Base-by-base conservation (phyloP, 2,329 filamentous ascomycete genomes). In the Scedosporium boydii region DNA sequence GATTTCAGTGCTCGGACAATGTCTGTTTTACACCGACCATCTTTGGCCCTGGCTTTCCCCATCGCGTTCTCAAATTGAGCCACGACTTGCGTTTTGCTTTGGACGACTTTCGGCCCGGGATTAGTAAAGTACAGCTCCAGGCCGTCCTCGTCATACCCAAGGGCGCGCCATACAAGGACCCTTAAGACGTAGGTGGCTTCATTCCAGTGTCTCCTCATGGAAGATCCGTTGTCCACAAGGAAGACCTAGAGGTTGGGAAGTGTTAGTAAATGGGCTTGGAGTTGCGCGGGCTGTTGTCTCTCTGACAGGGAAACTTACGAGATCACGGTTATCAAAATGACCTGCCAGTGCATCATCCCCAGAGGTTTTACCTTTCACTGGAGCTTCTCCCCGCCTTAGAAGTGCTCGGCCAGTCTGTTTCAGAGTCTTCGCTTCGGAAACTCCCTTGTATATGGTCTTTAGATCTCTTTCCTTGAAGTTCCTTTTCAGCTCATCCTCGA, bases 101-200 rank as follows among this genome's bases (percentile, higher is more conserved):
- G 26, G 26, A 58, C 62, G 6, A 53, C 62, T 3, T 27, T 38
- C 10, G 34, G 14, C 62, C 59, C 58, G 1, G 59, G 62, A 7
- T 61, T 21, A 2, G 62, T 65, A 23, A 65, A 65, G 34, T 62
- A 65, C 3, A 65, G 41, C 27, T 72, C 71, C 65, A 72, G 68
- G 3, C 71, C 71, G 58, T 73, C 64, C 4, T 69, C 63, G 42
- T 73, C 71, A 27, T 70, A 68, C n/a, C 67, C 68, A 4, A 63
- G 21, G 4, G 67, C 65, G 58, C 70, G 67, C 65, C 64, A 65
- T 16, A 70, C 64, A 0, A 72, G 66, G 1, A 69, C 66, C 51
- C 58, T 57, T 9, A 73, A 64, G 0, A 72, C 51, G 12, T 63
- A 63, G 2, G 55, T 69, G 6, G 66, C 69, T 4, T 69, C 57